Conservation (phyloP, 169 alveolate genomes). For the Cryptosporidium sp. region DNA sequence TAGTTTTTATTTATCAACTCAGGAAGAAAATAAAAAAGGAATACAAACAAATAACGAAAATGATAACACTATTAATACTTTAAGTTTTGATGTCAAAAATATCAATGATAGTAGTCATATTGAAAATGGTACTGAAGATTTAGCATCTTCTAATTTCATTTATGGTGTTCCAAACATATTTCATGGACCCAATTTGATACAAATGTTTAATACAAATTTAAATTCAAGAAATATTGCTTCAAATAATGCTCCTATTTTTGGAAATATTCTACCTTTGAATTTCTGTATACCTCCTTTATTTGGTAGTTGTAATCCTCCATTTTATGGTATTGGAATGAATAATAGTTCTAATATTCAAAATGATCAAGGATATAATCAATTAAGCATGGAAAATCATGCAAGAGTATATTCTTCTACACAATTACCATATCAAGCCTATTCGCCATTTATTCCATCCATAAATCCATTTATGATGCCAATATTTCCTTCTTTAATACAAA, state of each 20-base stretch:
- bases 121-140: neutral
- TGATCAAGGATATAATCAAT: neutral
- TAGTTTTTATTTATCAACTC: constrained; percentile 33
- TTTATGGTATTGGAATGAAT: constrained; percentile 9
- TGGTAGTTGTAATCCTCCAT: neutral
- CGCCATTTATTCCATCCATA: neutral
- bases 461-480: neutral
- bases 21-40: neutral
- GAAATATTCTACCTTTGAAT: constrained; percentile 12
- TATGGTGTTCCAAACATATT: neutral
- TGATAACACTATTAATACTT: neutral
- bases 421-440: neutral
- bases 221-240: neutral
- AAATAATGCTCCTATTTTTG: neutral
- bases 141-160: neutral
- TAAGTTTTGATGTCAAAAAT: neutral
- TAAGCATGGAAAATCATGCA: neutral
- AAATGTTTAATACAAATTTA: neutral
- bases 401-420: neutral
- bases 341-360: neutral
- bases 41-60: neutral
- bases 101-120: neutral
- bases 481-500: neutral
- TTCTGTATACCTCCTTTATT: neutral
- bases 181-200: neutral